These are phyloP conservation scores for Backusella macrospora DNA, from an alignment of 192 early-diverging fungal species.

Conservation along the genomic window DNA sequence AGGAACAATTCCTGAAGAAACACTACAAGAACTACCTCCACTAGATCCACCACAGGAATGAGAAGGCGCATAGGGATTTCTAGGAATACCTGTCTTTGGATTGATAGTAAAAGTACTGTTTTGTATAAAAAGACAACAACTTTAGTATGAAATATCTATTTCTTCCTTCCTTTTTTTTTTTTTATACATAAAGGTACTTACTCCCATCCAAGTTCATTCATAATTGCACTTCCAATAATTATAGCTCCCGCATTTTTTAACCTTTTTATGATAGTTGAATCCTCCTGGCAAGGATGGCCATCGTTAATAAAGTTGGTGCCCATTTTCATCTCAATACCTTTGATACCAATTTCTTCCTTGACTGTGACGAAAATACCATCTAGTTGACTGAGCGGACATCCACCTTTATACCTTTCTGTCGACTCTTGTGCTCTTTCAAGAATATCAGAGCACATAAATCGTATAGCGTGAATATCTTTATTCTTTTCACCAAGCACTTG, in stretches of 20 bases:
- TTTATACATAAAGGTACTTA: constrained; percentile 18
- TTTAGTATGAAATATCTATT: background rate
- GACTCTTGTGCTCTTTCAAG: constrained; percentile 61
- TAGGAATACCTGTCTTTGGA: constrained; percentile 57
- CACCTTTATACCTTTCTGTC: constrained; percentile 52
- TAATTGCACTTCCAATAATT: constrained; percentile 68
- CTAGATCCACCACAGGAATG: constrained; percentile 73
- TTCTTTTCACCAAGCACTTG: constrained; percentile 26
- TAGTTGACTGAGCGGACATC: constrained; percentile 56
- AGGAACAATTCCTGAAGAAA: constrained; percentile 66
- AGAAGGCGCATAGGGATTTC: constrained; percentile 62
- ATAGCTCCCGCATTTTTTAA: constrained; percentile 64
- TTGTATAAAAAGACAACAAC: constrained; percentile 10
- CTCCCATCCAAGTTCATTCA: constrained; percentile 77
- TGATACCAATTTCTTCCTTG: constrained; percentile 75
- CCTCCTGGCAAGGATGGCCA: constrained; percentile 45
- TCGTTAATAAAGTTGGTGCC: constrained; percentile 67
- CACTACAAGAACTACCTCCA: constrained; percentile 66
- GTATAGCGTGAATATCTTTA: constrained; percentile 24
- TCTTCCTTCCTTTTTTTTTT: background rate
- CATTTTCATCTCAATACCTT: constrained; percentile 50
- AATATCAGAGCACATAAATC: constrained; percentile 39
- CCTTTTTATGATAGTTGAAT: constrained; percentile 52
- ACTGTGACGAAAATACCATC: constrained; percentile 76
- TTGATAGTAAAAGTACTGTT: constrained; percentile 62